phyloP scores from a whole-genome alignment of 1,284 basidiomycete genomes.

The Trichosporon coremiiforme region DNA sequence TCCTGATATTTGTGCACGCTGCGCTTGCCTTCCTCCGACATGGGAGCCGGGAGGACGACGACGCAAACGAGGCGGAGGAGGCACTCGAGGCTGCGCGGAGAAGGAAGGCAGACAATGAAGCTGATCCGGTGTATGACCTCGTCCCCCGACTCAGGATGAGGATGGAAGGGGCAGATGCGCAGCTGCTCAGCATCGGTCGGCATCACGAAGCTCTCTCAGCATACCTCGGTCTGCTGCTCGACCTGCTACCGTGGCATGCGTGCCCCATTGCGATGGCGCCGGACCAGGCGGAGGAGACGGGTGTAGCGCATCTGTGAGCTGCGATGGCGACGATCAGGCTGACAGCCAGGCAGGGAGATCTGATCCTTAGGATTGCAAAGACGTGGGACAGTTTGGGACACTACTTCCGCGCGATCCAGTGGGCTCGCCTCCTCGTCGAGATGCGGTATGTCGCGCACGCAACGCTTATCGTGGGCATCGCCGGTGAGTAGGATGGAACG shows the following conservation, averaged over 20 bases:
- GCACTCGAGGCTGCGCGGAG: background rate
- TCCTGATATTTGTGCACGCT: background rate
- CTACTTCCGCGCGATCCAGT: background rate
- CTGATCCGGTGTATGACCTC: background rate
- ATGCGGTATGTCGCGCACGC: background rate
- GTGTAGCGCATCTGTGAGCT: background rate
- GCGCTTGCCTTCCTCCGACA: background rate
- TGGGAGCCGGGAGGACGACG: background rate
- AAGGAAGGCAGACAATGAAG: background rate
- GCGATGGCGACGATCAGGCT: background rate
- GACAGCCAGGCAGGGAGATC: background rate
- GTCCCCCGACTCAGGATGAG: background rate
- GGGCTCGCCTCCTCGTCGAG: constrained; percentile 1
- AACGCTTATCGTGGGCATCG: background rate
- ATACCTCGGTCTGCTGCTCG: background rate
- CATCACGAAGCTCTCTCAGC: background rate
- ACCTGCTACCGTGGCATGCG: background rate
- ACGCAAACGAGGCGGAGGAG: background rate
- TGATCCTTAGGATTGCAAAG: background rate
- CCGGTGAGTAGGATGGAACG: background rate
- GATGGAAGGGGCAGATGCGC: background rate
- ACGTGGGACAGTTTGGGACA: constrained; percentile 3
- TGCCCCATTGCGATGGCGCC: background rate
- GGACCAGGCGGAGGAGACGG: background rate
- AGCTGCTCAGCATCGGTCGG: background rate